Percentiles rank a stretch among this genome's conserved stretches.
Conservation (phyloP, 176 grass and related monocot genomes). For the Oryza glaberrima region DNA sequence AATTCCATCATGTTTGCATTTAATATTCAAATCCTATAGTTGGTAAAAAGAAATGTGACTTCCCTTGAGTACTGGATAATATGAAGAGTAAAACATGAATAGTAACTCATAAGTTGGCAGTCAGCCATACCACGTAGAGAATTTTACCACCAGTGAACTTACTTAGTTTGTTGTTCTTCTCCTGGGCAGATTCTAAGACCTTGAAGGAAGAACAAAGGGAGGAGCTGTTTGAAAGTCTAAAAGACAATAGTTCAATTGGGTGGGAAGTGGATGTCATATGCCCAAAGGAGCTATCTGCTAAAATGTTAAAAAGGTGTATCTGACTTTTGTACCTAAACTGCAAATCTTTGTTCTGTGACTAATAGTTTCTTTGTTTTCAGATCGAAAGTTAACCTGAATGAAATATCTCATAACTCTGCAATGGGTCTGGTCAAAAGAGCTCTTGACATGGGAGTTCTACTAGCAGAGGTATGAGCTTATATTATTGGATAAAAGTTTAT, state of each 20-base stretch:
- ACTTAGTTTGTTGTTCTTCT: neutral
- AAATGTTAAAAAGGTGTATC: slow-evolving; percentile 83
- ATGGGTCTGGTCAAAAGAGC: slow-evolving; percentile 78
- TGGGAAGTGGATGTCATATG: slow-evolving; percentile 97
- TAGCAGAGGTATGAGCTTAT: slow-evolving; percentile 69
- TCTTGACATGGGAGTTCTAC: slow-evolving; percentile 72
- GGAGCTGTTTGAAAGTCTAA: slow-evolving; percentile 82
- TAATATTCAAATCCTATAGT: neutral
- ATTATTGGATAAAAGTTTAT: neutral
- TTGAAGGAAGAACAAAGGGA: slow-evolving; percentile 93
- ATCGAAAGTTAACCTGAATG: slow-evolving; percentile 89
- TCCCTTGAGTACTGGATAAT: neutral
- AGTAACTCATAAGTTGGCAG: neutral
- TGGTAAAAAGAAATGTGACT: neutral
- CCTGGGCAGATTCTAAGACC: slow-evolving; percentile 81
- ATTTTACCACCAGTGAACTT: neutral
- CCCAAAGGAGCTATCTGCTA: slow-evolving; percentile 85
- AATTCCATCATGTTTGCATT: neutral
- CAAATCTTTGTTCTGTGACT: slow-evolving; percentile 5
- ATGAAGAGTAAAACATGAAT: neutral
- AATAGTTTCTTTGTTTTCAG: slow-evolving; percentile 45
- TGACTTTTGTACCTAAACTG: slow-evolving; percentile 17
- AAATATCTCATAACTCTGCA: slow-evolving; percentile 96
- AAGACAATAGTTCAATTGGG: slow-evolving; percentile 63
- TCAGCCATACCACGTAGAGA: neutral